Evolutionary conservation across 345 rosid genomes (phyloP), one percentile per base, ranked within the genome.

Genomic region (Moringa oleifera): DNA sequence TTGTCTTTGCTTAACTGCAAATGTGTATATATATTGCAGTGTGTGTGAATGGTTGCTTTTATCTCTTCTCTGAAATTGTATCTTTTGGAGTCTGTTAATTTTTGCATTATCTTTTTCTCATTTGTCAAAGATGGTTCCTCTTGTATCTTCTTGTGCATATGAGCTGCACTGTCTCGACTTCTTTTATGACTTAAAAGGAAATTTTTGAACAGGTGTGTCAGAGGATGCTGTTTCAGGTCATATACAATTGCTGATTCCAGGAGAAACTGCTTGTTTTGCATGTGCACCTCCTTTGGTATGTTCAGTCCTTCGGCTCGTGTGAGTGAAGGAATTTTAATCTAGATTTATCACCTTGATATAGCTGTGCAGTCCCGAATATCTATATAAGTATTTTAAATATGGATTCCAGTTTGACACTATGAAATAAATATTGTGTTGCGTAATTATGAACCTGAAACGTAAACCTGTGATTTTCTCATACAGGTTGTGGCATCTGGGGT

Each of bases 151-250:
- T 53, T 59, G 6, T 18, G 2, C 13, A 18, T 19, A 51, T 51
- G 54, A 18, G 12, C 12, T 41, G 2, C 23, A 51, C 37, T 57
- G n/a, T 9, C n/a, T 58, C 52, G 17, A 41, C 16, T 5, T 41
- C 12, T 7, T 41, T 1, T 41, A 41, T 61, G 17, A 8, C 56
- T 68, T 46, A 49, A 31, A 51, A 17, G 46, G 6, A 57, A 46
- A 22, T 47, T 49, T 66, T 20, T 72, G 62, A 65, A 50, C 85
- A 90, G 97, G 97, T 81, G 99, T 90, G 55, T 94, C 97, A 47
- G 99, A 94, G 79, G 99, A 88, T 82, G 97, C 96, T 51, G 96
- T 94, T 70, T 94, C 99, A 52, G 97, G 96, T 73, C 97, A 90
- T 73, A 90, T 93, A 83, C 98, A 94, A 66, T 77, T 94, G 71